Evolutionary conservation across 2,329 filamentous ascomycete species (phyloP), one percentile per base, ranked within the genome.

Genomic region (Colletotrichum musae): DNA sequence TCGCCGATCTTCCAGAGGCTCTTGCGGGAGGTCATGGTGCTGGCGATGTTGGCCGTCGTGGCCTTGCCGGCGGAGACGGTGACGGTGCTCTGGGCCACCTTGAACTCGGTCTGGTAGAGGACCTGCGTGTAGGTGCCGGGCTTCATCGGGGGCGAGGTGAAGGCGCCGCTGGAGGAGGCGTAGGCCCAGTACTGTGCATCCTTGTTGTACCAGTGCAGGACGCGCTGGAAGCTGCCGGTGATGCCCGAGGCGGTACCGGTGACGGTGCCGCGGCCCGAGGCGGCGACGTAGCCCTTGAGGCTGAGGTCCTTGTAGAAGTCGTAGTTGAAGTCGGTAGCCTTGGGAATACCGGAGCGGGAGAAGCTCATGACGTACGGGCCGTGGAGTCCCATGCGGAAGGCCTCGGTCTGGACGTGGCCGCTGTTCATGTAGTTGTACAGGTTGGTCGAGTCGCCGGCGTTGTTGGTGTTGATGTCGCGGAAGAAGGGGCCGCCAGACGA

Each of bases 391-490:
- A 86, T 86, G 39, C 91, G 85, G 78, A 78, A 91, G 13, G 79
- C 75, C 75, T 93, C 91, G 1, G 89, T 92, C 76, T 89, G 85
- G 2, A 85, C 86, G 69, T 92, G 90, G 48, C 85, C 85, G 15
- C 87, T 90, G 81, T 92, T 92, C 86, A 91, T 91, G 80, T 92
- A 92, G 78, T 87, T 91, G 77, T 90, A 91, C 0, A 92, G 82
- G 64, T 84, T 88, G 43, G 82, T 90, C 71, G 84, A 87, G 47
- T 78, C 80, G 5, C 87, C 88, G 16, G 84, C 88, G 70, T 91
- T 89, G 80, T 93, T 92, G 60, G 85, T 83, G 79, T 91, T 87
- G 78, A 92, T 91, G 71, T 91, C 89, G 16, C 88, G 84, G 80
- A 87, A 85, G 83, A 92, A 92, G 16, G 91, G 91, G 1, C 90